Conservation (phyloP, 768 basidiomycete genomes). For the Suillus ampliporus region DNA sequence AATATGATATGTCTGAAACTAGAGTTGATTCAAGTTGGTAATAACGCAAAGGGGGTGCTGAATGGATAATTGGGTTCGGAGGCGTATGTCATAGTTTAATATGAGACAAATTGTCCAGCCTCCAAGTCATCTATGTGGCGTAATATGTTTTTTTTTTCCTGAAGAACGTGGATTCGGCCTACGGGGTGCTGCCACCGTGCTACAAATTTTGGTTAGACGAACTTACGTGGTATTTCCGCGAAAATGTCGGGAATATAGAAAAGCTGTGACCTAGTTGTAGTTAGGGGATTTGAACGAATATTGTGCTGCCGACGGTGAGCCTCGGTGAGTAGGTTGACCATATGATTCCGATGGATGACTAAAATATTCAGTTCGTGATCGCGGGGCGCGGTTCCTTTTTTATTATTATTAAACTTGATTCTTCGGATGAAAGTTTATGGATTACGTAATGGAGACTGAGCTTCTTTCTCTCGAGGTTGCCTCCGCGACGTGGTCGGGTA, state of each 20-base stretch:
- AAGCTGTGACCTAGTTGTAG: no score
- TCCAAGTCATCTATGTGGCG: no score
- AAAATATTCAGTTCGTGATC: no score
- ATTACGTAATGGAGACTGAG: slow-evolving; percentile 26
- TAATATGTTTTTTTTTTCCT: neutral
- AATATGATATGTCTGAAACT: neutral
- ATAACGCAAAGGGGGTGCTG: neutral
- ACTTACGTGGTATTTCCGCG: neutral
- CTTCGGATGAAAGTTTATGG: slow-evolving; percentile 10
- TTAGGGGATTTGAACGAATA: no score
- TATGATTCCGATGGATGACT: slow-evolving; percentile 14
- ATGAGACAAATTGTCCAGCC: neutral
- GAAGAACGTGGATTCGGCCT: neutral
- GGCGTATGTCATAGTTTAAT: neutral
- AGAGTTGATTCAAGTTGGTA: neutral
- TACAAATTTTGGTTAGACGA: no score
- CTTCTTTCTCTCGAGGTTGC: slow-evolving; percentile 22
- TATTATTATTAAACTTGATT: neutral
- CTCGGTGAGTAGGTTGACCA: slow-evolving; percentile 13
- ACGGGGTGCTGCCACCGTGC: no score
- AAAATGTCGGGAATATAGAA: neutral
- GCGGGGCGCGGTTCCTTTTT: slow-evolving; percentile 9
- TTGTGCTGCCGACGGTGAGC: slow-evolving; percentile 1
- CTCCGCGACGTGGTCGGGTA: slow-evolving; percentile 27
- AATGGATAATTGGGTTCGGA: no score